Evolutionary conservation across 768 basidiomycete species (phyloP).

Genomic region (Macrocybe gigantea): DNA sequence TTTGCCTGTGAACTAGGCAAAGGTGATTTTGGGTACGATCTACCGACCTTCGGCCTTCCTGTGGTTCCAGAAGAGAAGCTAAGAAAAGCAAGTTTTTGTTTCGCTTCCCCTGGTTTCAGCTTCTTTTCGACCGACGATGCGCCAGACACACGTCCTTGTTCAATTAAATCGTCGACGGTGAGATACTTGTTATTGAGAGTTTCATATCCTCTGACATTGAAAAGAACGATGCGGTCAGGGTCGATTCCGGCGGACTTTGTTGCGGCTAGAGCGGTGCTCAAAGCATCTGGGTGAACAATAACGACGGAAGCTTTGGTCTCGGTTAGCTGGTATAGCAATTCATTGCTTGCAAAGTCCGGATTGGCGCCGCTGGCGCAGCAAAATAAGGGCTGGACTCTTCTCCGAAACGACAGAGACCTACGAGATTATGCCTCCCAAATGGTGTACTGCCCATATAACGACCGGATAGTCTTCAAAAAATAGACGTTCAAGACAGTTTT

Average conservation of each 20-base stretch:
- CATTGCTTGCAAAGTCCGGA: conserved; percentile 46
- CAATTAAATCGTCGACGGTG: conserved; percentile 42
- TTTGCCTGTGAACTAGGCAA: too few relatives aligned
- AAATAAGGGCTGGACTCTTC: not conserved
- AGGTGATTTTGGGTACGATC: not conserved
- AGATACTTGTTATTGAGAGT: conserved; percentile 8
- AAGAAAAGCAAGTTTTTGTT: conserved; percentile 63
- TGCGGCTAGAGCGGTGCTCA: conserved; percentile 37
- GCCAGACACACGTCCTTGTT: conserved; percentile 36
- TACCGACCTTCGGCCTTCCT: conserved; percentile 59
- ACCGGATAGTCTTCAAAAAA: conserved; percentile 42
- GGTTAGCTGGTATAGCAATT: conserved; percentile 51
- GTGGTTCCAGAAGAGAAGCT: conserved; percentile 75
- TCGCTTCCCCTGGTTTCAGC: conserved; percentile 54
- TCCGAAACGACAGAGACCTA: conserved; percentile 20
- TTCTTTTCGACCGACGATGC: conserved; percentile 42
- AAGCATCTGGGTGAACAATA: conserved; percentile 39
- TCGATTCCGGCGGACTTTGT: conserved; percentile 30
- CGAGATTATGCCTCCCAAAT: conserved; percentile 53
- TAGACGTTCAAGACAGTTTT: not conserved
- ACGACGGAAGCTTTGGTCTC: conserved; percentile 42
- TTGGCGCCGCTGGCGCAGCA: conserved; percentile 45
- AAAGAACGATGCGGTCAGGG: conserved; percentile 35
- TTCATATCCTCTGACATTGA: conserved; percentile 22
- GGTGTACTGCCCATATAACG: conserved; percentile 51